Evolutionary conservation across 2,329 filamentous ascomycete genomes (phyloP).

Genomic region (Chaetomiaceae sp.): DNA sequence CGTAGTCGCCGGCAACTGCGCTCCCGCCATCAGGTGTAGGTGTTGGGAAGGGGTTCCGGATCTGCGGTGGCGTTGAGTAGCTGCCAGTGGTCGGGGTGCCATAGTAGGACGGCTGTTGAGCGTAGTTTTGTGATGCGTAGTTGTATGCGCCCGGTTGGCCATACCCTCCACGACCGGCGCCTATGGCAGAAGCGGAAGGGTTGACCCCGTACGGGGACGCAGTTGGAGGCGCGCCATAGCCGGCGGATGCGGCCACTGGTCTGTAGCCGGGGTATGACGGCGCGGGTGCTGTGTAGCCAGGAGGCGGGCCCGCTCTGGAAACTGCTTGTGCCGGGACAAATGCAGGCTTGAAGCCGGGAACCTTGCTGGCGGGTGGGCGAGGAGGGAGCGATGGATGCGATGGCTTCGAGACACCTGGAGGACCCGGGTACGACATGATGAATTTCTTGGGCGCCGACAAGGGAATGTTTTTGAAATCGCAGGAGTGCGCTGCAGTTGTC

Average conservation of each 20-base stretch:
- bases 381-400: slow-evolving; percentile 66
- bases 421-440: slow-evolving; percentile 82
- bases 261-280: slow-evolving; percentile 22
- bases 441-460: slow-evolving; percentile 41
- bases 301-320: slow-evolving; percentile 26
- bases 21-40: slow-evolving; percentile 39
- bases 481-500: slow-evolving; percentile 27
- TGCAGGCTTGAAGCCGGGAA: slow-evolving; percentile 45
- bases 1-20: slow-evolving; percentile 41
- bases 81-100: slow-evolving; percentile 34
- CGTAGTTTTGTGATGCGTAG: slow-evolving; percentile 18
- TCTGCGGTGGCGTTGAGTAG: slow-evolving; percentile 58
- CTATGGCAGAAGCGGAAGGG: slow-evolving; percentile 34
- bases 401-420: slow-evolving; percentile 64
- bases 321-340: slow-evolving; percentile 38
- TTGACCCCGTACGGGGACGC: slow-evolving; percentile 28
- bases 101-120: slow-evolving; percentile 34
- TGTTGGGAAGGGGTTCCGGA: slow-evolving; percentile 74
- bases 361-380: slow-evolving; percentile 62
- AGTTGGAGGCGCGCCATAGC: slow-evolving; percentile 38
- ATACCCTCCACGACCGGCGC: slow-evolving; percentile 26
- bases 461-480: slow-evolving; percentile 4
- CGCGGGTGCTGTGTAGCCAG: slow-evolving; percentile 21
- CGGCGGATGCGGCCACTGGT: slow-evolving; percentile 33
- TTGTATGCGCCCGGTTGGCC: slow-evolving; percentile 17